Percentiles rank a stretch among this genome's conserved stretches.
Conservation (phyloP, 129 eudicot species). For the Artemisia argyi region DNA sequence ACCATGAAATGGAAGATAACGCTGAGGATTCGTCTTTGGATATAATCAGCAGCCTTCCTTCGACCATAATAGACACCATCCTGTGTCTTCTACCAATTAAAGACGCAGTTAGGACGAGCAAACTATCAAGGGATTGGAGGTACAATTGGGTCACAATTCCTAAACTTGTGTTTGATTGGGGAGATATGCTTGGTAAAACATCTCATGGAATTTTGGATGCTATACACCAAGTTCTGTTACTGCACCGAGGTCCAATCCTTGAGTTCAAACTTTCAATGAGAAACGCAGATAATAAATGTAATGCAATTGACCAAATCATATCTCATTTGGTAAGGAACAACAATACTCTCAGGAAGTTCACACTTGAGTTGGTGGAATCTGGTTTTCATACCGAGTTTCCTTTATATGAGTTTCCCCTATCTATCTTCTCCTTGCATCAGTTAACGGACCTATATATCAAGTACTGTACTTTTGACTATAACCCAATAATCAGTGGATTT, state of each 20-base stretch:
- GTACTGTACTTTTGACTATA: not conserved
- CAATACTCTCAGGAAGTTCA: not conserved
- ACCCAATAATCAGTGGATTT: not conserved
- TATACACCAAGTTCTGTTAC: conserved; percentile 5
- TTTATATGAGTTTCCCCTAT: not conserved
- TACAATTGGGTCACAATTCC: conserved; percentile 19
- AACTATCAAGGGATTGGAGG: conserved; percentile 12
- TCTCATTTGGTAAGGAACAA: not conserved
- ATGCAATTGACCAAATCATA: conserved; percentile 9
- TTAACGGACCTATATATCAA: not conserved
- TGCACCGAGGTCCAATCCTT: conserved; percentile 6
- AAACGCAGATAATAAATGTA: not conserved
- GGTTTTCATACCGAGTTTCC: not conserved
- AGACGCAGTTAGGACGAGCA: conserved; percentile 19
- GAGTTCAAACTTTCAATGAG: conserved; percentile 4
- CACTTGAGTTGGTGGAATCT: not conserved
- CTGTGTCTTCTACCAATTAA: conserved; percentile 8
- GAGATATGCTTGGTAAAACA: not conserved
- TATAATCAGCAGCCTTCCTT: conserved; percentile 12
- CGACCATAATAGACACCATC: conserved; percentile 2
- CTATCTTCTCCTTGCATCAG: not conserved
- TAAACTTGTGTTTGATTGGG: conserved; percentile 6
- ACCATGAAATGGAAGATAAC: not conserved
- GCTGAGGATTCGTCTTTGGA: not conserved
- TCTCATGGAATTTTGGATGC: not conserved